These are phyloP conservation scores for Butyriboletus loyo DNA, from an alignment of 768 basidiomycete genomes.

Conservation along the genomic window DNA sequence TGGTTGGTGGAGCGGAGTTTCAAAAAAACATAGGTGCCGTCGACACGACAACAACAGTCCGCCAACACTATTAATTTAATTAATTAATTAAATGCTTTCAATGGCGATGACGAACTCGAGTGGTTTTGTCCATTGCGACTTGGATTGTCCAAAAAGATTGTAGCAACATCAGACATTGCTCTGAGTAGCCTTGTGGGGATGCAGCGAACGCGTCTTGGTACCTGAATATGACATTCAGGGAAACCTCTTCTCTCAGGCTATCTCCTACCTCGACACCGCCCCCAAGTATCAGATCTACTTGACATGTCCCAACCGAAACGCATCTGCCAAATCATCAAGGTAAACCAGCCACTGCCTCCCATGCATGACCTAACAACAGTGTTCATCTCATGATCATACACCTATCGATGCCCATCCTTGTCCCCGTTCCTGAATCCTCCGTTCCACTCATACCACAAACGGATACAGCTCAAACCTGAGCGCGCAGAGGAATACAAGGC, in stretches of 20 bases:
- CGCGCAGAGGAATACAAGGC: slow-evolving; percentile 49
- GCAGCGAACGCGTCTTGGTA: too few relatives aligned
- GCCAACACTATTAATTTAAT: not conserved
- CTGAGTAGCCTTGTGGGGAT: too few relatives aligned
- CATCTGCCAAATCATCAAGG: slow-evolving; percentile 72
- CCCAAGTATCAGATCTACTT: not conserved
- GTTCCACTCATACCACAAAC: not conserved
- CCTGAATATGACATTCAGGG: not conserved
- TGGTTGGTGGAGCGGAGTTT: slow-evolving; percentile 30
- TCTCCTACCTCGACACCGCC: not conserved
- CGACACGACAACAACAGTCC: not conserved
- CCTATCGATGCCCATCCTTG: not conserved
- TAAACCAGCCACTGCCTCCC: slow-evolving; percentile 24
- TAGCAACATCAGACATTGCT: too few relatives aligned
- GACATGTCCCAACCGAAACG: slow-evolving; percentile 40
- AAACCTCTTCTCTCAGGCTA: not conserved
- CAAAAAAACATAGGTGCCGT: slow-evolving; percentile 7
- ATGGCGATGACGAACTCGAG: not conserved
- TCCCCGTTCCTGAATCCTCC: too few relatives aligned
- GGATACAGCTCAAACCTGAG: slow-evolving; percentile 51
- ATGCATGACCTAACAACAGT: not conserved
- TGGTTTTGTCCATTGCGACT: not conserved
- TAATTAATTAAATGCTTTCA: not conserved
- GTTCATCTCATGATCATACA: not conserved
- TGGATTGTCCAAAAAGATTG: not conserved